Base-by-base conservation (phyloP, 176 grass and related monocot species). In the Oryza australiensis region DNA sequence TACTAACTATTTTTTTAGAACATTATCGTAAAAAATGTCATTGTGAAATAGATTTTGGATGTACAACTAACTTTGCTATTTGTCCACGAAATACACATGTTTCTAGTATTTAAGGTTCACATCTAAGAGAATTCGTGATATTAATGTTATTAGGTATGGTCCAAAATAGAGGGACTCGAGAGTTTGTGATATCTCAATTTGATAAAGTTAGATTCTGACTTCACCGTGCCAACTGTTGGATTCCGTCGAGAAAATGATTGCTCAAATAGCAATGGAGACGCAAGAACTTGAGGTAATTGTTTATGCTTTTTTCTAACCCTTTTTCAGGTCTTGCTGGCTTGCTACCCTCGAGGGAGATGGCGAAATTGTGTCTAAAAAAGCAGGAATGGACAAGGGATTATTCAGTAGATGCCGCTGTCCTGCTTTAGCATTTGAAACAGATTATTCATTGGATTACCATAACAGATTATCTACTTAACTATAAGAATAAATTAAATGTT, bases 31-130 rank as follows among this genome's bases (percentile, higher is more conserved):
- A n/a, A n/a, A n/a, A n/a, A n/a, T n/a, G n/a, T n/a, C n/a, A n/a
- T n/a, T n/a, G n/a, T n/a, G n/a, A n/a, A n/a, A n/a, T n/a, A n/a
- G n/a, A n/a, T n/a, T n/a, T n/a, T n/a, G n/a, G n/a, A n/a, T n/a
- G n/a, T n/a, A n/a, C n/a, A 37, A 37, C 35, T 8, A 22, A 14
- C 30, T 30, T 66, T 48, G 40, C 40, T 15, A 1, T 26, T 11
- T 26, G 18, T 59, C 3, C 12, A 70, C 26, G 49, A 24, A 28
- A 59, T 60, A 24, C 65, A 45, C 26, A 3, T 22, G 53, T 72
- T 81, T 71, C 23, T 3, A 1, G 20, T 65, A 60, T 60, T 60
- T 4, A 7, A 24, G n/a, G n/a, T 79, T 86, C 77, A 66, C 75
- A 73, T 62, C 65, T 65, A 6, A 53, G 14, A 66, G 34, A 20